Conservation (phyloP, 108 stramenopile species). For the Discostella stelligeroides region DNA sequence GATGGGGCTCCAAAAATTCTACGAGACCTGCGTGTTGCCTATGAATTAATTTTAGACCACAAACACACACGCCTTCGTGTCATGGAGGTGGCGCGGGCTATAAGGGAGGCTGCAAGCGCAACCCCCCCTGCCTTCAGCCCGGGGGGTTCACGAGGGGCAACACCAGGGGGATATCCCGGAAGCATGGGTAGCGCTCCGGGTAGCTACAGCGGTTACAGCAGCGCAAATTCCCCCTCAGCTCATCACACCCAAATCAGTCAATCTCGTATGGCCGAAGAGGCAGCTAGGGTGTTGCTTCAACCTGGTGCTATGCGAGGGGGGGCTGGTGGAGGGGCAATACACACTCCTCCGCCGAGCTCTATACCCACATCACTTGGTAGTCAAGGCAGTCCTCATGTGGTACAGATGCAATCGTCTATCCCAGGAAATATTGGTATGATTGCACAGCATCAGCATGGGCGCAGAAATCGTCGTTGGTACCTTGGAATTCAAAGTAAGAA, state of each 20-base stretch:
- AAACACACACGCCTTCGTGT: slow-evolving; percentile 94
- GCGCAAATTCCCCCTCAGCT: slow-evolving; percentile 43
- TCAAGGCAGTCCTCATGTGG: slow-evolving; percentile 66
- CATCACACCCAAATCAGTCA: slow-evolving; percentile 54
- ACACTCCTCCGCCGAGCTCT: slow-evolving; percentile 50
- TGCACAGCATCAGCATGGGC: slow-evolving; percentile 88
- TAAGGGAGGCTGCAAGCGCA: slow-evolving; percentile 89
- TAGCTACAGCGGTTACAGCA: slow-evolving; percentile 48
- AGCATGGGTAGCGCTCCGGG: slow-evolving; percentile 51
- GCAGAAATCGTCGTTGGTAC: slow-evolving; percentile 95
- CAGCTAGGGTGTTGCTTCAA: slow-evolving; percentile 79
- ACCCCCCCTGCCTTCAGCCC: slow-evolving; percentile 90
- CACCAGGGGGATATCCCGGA: slow-evolving; percentile 72
- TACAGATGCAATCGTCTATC: slow-evolving; percentile 90
- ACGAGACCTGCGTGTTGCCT: slow-evolving; percentile 92
- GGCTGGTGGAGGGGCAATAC: slow-evolving; percentile 23
- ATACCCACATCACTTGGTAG: slow-evolving; percentile 52
- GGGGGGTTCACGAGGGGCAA: slow-evolving; percentile 84
- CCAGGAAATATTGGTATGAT: slow-evolving; percentile 92
- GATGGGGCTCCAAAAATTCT: slow-evolving; percentile 82
- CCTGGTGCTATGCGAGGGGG: slow-evolving; percentile 46
- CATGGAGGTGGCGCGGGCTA: slow-evolving; percentile 92
- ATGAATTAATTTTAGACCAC: slow-evolving; percentile 96
- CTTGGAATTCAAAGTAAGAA: slow-evolving; percentile 99
- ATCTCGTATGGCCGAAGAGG: slow-evolving; percentile 78